These are phyloP conservation scores for Buxus sempervirens DNA, from an alignment of 164 flowering plant genomes.

Conservation along the genomic window DNA sequence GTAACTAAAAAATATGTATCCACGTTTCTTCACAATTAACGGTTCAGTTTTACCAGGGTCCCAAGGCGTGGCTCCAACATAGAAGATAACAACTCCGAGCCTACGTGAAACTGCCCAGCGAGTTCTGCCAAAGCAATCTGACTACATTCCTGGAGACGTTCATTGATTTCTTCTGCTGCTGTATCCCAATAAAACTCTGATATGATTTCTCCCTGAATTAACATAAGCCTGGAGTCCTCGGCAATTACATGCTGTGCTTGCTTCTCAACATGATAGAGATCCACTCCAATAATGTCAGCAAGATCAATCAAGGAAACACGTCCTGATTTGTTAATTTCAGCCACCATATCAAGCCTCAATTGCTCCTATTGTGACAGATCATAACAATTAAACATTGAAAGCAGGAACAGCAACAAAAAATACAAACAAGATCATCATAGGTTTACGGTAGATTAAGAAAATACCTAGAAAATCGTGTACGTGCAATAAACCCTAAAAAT, in stretches of 20 bases:
- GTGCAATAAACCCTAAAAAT: neutral
- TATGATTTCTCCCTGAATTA: conserved; percentile 90
- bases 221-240: conserved; percentile 51
- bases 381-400: neutral
- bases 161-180: conserved; percentile 85
- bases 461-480: neutral
- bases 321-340: conserved; percentile 57
- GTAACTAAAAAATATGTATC: neutral
- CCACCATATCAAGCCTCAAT: conserved; percentile 69
- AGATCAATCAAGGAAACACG: conserved; percentile 90
- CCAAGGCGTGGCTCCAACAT: conserved; percentile 83
- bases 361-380: conserved; percentile 50
- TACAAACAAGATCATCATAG: neutral
- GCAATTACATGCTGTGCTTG: conserved; percentile 64
- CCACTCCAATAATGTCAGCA: conserved; percentile 75
- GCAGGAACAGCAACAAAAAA: neutral
- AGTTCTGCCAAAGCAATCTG: conserved; percentile 89
- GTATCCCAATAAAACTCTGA: conserved; percentile 84
- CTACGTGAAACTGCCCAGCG: conserved; percentile 75
- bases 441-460: neutral
- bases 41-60: conserved; percentile 44
- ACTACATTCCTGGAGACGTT: conserved; percentile 91
- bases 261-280: conserved; percentile 87
- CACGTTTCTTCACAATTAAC: neutral
- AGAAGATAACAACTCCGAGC: conserved; percentile 63